Conservation (phyloP, 179 eudicot species). For the Actinidia polygama region DNA sequence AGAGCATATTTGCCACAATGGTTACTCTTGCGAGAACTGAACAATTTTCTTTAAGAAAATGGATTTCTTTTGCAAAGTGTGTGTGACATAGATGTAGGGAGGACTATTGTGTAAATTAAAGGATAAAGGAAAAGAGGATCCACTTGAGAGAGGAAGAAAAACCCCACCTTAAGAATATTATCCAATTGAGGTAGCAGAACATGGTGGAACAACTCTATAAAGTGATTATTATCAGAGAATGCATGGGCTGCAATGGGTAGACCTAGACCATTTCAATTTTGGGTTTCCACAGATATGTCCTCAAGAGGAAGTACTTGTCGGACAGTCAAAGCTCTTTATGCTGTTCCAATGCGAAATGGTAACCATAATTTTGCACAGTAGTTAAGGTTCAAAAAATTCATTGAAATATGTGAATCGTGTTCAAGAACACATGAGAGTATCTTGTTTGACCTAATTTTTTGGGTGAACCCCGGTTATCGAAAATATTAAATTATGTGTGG, state of each 20-base stretch:
- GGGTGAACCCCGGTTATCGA: no score
- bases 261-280: not conserved
- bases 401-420: no score
- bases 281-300: not conserved
- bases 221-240: not conserved
- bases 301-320: not conserved
- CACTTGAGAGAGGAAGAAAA: not conserved
- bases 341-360: no score
- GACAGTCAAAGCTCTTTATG: not conserved
- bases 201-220: constrained; percentile 14
- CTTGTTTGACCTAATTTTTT: no score
- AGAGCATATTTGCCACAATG: no score
- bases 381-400: no score
- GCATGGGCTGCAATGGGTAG: not conserved
- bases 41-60: no score
- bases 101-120: not conserved
- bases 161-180: not conserved
- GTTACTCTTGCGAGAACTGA: no score
- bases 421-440: no score
- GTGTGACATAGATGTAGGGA: not conserved
- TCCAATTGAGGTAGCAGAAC: not conserved
- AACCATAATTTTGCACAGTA: no score
- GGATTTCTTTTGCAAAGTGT: no score
- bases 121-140: not conserved
- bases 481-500: no score